Evolutionary conservation across 441 rosid genomes (phyloP).

Genomic region (Hypseocharis bilobata): DNA sequence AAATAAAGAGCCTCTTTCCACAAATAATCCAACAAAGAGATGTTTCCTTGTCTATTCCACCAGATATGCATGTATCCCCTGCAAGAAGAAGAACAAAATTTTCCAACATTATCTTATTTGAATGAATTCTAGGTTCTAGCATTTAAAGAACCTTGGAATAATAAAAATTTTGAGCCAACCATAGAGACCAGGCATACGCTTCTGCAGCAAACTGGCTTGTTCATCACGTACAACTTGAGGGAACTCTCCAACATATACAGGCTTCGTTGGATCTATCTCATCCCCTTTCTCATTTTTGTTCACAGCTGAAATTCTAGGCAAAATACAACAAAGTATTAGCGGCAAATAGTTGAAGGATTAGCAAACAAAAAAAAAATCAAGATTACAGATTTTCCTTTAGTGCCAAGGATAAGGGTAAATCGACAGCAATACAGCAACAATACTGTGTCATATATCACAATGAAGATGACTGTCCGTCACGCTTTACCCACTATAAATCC

Average conservation of each 20-base stretch:
- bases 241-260: constrained; percentile 82
- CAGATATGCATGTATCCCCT: constrained; percentile 49
- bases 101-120: constrained; percentile 13
- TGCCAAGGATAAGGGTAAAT: background rate
- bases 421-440: background rate
- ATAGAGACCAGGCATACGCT: constrained; percentile 50
- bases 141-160: constrained; percentile 9
- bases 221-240: constrained; percentile 77
- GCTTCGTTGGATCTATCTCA: constrained; percentile 54
- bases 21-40: constrained; percentile 70
- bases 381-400: background rate
- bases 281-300: constrained; percentile 40
- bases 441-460: too few species aligned
- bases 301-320: constrained; percentile 43
- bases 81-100: constrained; percentile 23
- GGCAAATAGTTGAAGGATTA: background rate
- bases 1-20: constrained; percentile 57
- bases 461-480: too few species aligned
- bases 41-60: constrained; percentile 74
- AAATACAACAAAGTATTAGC: constrained; percentile 15
- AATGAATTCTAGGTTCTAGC: constrained; percentile 1
- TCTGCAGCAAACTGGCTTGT: constrained; percentile 40
- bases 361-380: background rate
- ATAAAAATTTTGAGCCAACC: constrained; percentile 1
- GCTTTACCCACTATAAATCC: too few species aligned